Base-by-base conservation (phyloP, 1,284 basidiomycete species). In the Trichosporon sp. region DNA sequence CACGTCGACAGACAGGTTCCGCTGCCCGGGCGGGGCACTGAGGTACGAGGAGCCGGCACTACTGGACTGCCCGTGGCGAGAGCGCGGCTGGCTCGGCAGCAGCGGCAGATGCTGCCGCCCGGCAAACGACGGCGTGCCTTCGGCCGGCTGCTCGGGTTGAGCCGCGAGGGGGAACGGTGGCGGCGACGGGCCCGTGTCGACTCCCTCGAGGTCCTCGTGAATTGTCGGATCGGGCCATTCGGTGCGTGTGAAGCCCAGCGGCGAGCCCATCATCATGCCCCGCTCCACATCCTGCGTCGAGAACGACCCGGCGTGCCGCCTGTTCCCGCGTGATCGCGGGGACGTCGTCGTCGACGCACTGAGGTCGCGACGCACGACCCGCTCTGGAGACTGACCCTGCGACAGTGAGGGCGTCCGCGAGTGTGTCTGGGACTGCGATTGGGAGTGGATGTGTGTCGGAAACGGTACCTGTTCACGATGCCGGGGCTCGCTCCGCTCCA, bases 231-330 rank as follows among this genome's bases (percentile, higher is more conserved):
- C 68, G 11, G 53, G 72, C 71, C 71, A 70, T 25, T 70, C 63
- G 3, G n/a, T 64, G 15, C 67, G 67, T n/a, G 69, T 65, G 58
- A 31, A 35, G 18, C 56, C 65, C 67, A 70, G 66, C 3, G 79
- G 78, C 6, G 83, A 82, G 0, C 92, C 91, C 72, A 96, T 84
- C 66, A 88, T 86, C 81, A 90, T 92, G 42, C 94, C 94, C 67
- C 92, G 89, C 80, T 95, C 90, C 1, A 97, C 91, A 79, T 97
- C 94, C 77, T 93, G 91, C 38, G 87, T 90, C 73, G 92, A 95
- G 84, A 96, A 97, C 0, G 93, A 96, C 6, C 94, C 94, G 1
- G 92, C 94, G 79, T 96, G 92, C 25, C 94, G 86, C 1, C 87
- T 71, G 86, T 87, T 75, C 86, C 88, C 67, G 82, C 60, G 78